These are phyloP conservation scores for Kewa caespitosa DNA, from an alignment of 179 eudicot genomes.

Conservation along the genomic window DNA sequence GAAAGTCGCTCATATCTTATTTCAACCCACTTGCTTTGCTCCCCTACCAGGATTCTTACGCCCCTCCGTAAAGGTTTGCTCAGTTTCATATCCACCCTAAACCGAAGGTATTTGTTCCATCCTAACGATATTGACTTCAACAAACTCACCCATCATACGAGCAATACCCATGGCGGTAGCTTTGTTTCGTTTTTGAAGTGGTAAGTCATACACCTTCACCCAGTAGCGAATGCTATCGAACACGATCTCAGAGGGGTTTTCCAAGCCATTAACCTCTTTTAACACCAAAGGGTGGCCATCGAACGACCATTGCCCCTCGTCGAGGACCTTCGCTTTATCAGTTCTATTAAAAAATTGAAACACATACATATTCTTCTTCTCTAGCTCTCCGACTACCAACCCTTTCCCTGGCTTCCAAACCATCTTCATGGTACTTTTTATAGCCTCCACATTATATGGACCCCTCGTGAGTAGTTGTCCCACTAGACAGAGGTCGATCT, in stretches of 20 bases:
- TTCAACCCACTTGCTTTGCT: not conserved
- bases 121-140: not conserved
- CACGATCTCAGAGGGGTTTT: not conserved
- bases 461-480: not conserved
- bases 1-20: not conserved
- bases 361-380: not conserved
- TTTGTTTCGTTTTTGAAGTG: not conserved
- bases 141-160: not conserved
- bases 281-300: not conserved
- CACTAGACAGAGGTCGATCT: not conserved
- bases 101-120: not conserved
- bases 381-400: not conserved
- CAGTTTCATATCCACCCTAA: not conserved
- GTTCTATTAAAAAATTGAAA: not conserved
- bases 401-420: not conserved
- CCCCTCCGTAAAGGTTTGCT: not conserved
- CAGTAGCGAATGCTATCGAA: not conserved
- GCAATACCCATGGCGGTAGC: not conserved
- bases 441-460: not conserved
- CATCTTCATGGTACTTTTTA: not conserved
- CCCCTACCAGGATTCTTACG: not conserved
- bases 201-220: not conserved
- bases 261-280: not conserved
- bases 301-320: not conserved
- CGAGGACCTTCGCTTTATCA: not conserved